Percentiles rank a stretch among this genome's conserved stretches.
These are phyloP conservation scores for Sporothrix pseudoabietina DNA, from an alignment of 2,329 filamentous ascomycete genomes.

Conservation along the genomic window DNA sequence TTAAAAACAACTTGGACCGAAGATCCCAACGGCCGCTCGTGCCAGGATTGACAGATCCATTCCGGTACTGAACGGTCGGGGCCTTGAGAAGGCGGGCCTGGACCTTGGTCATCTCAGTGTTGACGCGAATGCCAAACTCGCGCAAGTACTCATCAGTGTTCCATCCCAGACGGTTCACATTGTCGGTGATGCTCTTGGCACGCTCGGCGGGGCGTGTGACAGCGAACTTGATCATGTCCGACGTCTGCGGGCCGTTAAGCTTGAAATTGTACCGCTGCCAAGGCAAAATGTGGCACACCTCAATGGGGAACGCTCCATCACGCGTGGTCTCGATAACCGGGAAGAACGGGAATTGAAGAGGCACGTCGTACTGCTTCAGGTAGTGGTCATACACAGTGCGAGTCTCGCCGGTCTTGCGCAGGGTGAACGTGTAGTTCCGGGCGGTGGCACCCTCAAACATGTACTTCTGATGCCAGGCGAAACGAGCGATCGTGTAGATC, in stretches of 20 bases:
- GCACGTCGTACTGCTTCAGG: conserved; percentile 54
- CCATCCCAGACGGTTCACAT: conserved; percentile 70
- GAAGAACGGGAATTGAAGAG: conserved; percentile 50
- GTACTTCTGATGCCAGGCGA: conserved; percentile 52
- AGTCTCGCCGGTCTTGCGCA: conserved; percentile 50
- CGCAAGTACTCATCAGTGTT: conserved; percentile 66
- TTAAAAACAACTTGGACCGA: conserved; percentile 75
- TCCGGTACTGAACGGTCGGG: conserved; percentile 71
- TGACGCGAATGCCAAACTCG: conserved; percentile 74
- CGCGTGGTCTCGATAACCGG: conserved; percentile 62
- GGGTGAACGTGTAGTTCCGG: conserved; percentile 59
- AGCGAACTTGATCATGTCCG: conserved; percentile 89
- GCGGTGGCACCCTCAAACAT: conserved; percentile 52
- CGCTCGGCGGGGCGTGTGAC: conserved; percentile 75
- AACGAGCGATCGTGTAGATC: conserved; percentile 55
- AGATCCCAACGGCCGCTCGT: conserved; percentile 83
- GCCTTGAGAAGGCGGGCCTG: conserved; percentile 71
- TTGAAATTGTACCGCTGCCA: conserved; percentile 67
- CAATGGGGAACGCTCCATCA: conserved; percentile 62
- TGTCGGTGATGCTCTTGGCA: conserved; percentile 66
- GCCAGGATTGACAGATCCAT: conserved; percentile 60
- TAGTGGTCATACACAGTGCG: conserved; percentile 60
- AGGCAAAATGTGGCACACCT: conserved; percentile 55
- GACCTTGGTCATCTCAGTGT: conserved; percentile 62
- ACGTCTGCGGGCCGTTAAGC: conserved; percentile 65